phyloP scores from a whole-genome alignment of 495 filamentous ascomycete species.

The Tuber microsphaerosporum region DNA sequence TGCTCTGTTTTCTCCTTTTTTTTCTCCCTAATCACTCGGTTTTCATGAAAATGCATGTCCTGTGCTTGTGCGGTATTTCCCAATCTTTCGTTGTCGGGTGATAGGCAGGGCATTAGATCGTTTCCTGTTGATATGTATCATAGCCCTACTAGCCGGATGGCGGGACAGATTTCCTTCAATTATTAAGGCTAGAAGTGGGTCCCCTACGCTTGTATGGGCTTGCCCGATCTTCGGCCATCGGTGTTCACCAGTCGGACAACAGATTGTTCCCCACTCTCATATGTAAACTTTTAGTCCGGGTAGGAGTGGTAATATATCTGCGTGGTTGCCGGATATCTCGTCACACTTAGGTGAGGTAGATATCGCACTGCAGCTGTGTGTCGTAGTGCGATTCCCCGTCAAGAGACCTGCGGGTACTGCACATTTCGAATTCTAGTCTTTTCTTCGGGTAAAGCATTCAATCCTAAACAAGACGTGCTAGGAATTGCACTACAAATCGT shows the following conservation, averaged over 20 bases:
- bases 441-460: neutral
- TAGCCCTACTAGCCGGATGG: neutral
- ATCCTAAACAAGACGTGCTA: neutral
- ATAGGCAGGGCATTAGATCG: neutral
- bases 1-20: neutral
- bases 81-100: neutral
- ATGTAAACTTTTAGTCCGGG: neutral
- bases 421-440: neutral
- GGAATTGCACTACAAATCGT: neutral
- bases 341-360: neutral
- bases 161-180: neutral
- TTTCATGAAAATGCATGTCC: neutral
- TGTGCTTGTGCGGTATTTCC: neutral
- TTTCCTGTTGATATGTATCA: neutral
- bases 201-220: neutral
- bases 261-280: neutral
- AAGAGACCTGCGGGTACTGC: neutral
- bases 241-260: neutral
- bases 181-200: neutral
- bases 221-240: neutral
- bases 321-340: neutral
- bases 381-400: neutral
- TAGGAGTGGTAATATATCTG: neutral
- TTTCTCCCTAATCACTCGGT: neutral
- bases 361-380: neutral